Base-by-base conservation (phyloP, 305 asterid genomes). In the Fraxinus paxiana region DNA sequence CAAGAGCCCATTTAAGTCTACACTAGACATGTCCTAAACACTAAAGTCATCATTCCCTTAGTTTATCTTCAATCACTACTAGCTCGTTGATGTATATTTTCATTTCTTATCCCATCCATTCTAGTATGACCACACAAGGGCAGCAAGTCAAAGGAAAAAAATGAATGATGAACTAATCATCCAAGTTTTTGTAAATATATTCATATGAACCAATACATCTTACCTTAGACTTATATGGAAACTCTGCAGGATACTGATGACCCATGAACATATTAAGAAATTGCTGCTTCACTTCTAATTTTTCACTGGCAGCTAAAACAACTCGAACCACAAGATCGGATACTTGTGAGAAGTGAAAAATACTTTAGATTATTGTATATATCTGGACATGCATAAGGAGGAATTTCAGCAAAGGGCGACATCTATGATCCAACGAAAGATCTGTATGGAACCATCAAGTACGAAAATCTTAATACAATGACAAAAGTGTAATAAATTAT, bases 181-280 rank as follows among this genome's bases (percentile, higher is more conserved):
- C 59, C 28, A 51, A 38, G 8, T 1, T 8, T 41, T 10, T 41
- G 2, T 12, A 22, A 78, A 41, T 46, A 56, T 28, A n/a, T 69
- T 7, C 30, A 15, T 78, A 74, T 70, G 8, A 67, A 71, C 74
- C n/a, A 41, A 3, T 65, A 43, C 70, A 17, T 43, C 87, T 59
- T 73, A 89, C 98, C 95, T 91, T 92, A 20, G 93, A 92, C 77
- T 84, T 90, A 83, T 89, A 91, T 35, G 87, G 89, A 79, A 91
- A 92, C 87, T 91, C 96, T 1, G 37, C 0, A 0, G 37, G 37
- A 34, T 34, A 34, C 1, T 34, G 7, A 34, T 5, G 37, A 34
- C 37, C 37, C 7, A 0, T 34, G 37, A 34, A 33, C 35, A 33
- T 33, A 33, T 33, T 33, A 0, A 33, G 5, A 33, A 33, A 33